These are phyloP conservation scores for Rhodotorula sp. DNA, from an alignment of 1,284 basidiomycete genomes.

Conservation along the genomic window DNA sequence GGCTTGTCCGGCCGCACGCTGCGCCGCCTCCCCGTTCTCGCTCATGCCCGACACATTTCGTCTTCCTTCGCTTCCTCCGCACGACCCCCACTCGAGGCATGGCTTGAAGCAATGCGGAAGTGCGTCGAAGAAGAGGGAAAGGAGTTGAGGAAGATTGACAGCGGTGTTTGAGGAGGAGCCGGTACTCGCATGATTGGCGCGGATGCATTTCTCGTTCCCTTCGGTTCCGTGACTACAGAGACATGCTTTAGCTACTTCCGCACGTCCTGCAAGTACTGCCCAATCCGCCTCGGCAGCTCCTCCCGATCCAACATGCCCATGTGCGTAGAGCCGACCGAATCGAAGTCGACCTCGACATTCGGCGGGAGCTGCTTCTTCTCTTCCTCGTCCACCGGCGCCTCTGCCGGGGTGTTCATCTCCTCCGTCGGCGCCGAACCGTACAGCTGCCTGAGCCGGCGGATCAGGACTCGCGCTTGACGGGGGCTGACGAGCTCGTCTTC, in stretches of 20 bases:
- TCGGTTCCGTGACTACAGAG: neutral
- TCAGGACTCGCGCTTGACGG: slow-evolving; percentile 24
- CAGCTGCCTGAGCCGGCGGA: neutral
- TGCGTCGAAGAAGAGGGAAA: slow-evolving; percentile 57
- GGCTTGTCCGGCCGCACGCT: slow-evolving; percentile 88
- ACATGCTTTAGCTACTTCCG: neutral
- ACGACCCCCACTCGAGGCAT: slow-evolving; percentile 60
- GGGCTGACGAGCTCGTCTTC: slow-evolving; percentile 25
- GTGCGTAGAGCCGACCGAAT: slow-evolving; percentile 4
- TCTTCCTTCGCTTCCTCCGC: slow-evolving; percentile 54
- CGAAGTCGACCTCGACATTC: slow-evolving; percentile 1
- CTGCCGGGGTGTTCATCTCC: neutral
- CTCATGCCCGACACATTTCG: slow-evolving; percentile 73
- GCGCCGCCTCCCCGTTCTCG: slow-evolving; percentile 83
- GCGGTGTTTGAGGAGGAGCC: neutral
- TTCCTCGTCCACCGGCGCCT: no score
- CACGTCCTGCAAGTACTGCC: neutral
- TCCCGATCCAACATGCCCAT: slow-evolving; percentile 3
- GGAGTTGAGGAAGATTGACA: slow-evolving; percentile 33
- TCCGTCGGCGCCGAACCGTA: neutral
- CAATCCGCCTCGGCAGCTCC: neutral
- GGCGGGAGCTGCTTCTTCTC: neutral
- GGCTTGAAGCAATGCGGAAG: slow-evolving; percentile 73
- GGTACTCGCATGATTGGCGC: neutral
- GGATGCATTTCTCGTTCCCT: neutral